Base-by-base conservation (phyloP, 2,329 filamentous ascomycete genomes). In the Colletotrichum brevisporum region DNA sequence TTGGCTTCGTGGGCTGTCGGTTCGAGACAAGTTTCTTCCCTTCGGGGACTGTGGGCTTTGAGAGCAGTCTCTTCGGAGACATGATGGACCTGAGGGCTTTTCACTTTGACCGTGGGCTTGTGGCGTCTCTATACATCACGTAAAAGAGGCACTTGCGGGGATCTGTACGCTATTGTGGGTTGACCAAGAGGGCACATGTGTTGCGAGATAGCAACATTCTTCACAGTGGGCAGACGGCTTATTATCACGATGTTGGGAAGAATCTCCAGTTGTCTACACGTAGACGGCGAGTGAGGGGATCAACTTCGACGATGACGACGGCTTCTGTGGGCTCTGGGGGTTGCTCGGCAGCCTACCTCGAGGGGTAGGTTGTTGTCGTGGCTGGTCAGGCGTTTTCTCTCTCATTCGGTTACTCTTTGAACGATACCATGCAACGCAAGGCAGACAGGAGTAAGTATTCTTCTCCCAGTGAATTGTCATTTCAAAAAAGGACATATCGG, bases 1-100 rank as follows among this genome's bases (percentile, higher is more conserved):
- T 83, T 81, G 83, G 83, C 82, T 87, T 83, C 79, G 85, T 87
- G 85, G 86, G 85, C 86, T 85, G 83, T 88, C 84, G 82, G 85
- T 85, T 86, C 83, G 80, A 83, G 81, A 81, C 69, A 77, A 77
- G 76, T 71, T 71, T 67, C 69, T 53, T 77, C 78, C 80, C 76
- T 73, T 48, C 53, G 54, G 78, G 79, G 77, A 74, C 76, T 78
- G 83, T 86, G 85, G 85, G 84, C 84, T 86, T 86, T 85, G 84
- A 84, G 82, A 83, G 83, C 79, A 78, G 81, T 79, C 81, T 83
- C 80, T 64, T 72, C 62, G 70, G 80, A 80, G 81, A 81, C 81
- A 80, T 81, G 83, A 85, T 85, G 82, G 80, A 87, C 85, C 85
- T 86, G 85, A 83, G 85, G 86, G 86, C 84, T 85, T 83, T 76